phyloP scores from a whole-genome alignment of 2,329 filamentous ascomycete species.

The Beauveria australis region DNA sequence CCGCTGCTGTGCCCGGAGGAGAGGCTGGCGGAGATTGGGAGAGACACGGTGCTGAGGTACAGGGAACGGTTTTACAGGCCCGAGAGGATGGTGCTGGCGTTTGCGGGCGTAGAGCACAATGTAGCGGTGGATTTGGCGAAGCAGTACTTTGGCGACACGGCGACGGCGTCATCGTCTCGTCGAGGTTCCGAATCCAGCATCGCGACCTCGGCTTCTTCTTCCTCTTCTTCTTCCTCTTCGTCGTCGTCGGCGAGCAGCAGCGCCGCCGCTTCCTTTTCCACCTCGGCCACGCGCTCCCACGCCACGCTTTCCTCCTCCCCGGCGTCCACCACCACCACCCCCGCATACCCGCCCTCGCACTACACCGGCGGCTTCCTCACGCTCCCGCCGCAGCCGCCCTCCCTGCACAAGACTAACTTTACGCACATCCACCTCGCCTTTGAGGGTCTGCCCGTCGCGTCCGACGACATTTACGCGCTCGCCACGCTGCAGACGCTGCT shows the following conservation, averaged over 20 bases:
- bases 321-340: conserved; percentile 32
- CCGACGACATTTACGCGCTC: conserved; percentile 89
- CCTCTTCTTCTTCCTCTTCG: conserved; percentile 26
- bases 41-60: conserved; percentile 67
- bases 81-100: conserved; percentile 88
- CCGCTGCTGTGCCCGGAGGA: conserved; percentile 87
- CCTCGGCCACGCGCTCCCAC: conserved; percentile 56
- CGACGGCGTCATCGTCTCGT: conserved; percentile 35
- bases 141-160: conserved; percentile 89
- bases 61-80: conserved; percentile 77
- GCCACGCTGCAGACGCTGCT: conserved; percentile 93
- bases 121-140: conserved; percentile 73
- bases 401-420: conserved; percentile 69
- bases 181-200: conserved; percentile 51
- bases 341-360: conserved; percentile 52
- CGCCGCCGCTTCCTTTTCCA: conserved; percentile 79
- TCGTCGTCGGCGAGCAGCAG: conserved; percentile 49
- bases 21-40: conserved; percentile 65
- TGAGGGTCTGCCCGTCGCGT: conserved; percentile 84
- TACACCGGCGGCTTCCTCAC: conserved; percentile 94
- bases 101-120: conserved; percentile 79
- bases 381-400: conserved; percentile 71
- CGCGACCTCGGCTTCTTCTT: conserved; percentile 21
- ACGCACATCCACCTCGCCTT: conserved; percentile 95
- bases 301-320: conserved; percentile 44